These are phyloP conservation scores for Nissolia schottii DNA, from an alignment of 306 rosid species.

Conservation along the genomic window DNA sequence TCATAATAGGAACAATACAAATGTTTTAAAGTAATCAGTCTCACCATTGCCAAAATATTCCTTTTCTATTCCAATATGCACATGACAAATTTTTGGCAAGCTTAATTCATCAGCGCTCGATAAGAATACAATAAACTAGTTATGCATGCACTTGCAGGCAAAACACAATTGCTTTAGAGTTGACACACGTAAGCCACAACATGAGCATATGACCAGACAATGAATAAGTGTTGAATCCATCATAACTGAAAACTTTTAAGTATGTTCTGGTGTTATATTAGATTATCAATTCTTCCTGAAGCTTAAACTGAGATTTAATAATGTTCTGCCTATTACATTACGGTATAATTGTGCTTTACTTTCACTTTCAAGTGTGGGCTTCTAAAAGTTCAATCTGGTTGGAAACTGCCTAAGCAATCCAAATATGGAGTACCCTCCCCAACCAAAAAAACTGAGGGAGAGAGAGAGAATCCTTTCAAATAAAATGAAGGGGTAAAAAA, in stretches of 20 bases:
- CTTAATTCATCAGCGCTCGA: background rate
- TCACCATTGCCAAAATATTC: background rate
- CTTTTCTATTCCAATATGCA: background rate
- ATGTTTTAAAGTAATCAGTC: background rate
- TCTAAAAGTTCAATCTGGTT: background rate
- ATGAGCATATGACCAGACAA: background rate
- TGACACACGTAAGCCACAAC: background rate
- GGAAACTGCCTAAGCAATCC: background rate
- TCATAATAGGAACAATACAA: background rate
- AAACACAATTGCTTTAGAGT: background rate
- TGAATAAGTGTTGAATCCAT: background rate
- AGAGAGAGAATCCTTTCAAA: background rate
- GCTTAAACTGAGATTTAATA: background rate
- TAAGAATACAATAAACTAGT: background rate
- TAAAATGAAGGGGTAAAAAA: background rate
- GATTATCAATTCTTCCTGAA: background rate
- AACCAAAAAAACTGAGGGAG: background rate
- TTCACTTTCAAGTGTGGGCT: background rate
- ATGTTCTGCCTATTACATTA: background rate
- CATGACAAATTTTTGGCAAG: background rate
- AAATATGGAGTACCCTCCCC: background rate
- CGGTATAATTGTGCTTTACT: background rate
- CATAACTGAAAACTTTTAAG: background rate
- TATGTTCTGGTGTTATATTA: background rate
- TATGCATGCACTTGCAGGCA: background rate